Base-by-base conservation (phyloP, 257 asterid species). In the Salvia splendens region DNA sequence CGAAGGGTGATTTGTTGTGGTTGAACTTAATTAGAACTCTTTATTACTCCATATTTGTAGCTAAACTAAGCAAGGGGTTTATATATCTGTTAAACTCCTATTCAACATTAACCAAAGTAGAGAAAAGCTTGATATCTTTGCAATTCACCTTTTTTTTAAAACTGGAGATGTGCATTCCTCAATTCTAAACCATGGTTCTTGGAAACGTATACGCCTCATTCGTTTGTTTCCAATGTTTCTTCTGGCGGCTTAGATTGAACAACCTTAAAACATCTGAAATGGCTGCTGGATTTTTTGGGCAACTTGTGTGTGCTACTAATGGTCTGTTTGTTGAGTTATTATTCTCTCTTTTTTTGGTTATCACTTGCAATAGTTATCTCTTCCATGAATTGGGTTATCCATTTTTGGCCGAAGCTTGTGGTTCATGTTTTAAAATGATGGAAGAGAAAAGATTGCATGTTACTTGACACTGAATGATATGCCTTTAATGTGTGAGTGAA, bases 371-470 rank as follows among this genome's bases (percentile, higher is more conserved):
- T 50, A 11, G 5, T 51, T 57, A 16, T 40, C 50, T 8, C 11
- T 4, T 24, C 46, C 8, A 15, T 9, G 52, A 46, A 17, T 61
- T 45, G 65, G 65, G 12, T 65, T 28, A 5, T 47, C 14, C 6
- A 8, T 53, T 17, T 14, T 9, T 42, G 61, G 54, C 8, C 38
- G 58, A 65, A 57, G 4, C 51, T 36, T 49, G 56, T 65, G 14
- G 15, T 20, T 7, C 14, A 10, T 16, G 4, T 41, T 54, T 51
- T 51, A 12, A 42, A 8, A 8, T 30, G 64, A 70, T 49, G 72
- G 20, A 61, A 24, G 20, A n/a, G 24, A 45, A 65, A 38, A 45
- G 64, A 62, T 41, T 66, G 64, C 61, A n/a, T 66, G 24, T 55
- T 24, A 16, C 58, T 53, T 12, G 7, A 7, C 17, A n/a, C n/a